A percentile compares a stretch with the other conserved stretches of the same genome.
Conservation (phyloP, 225 moss, liverwort and hornwort genomes). For the Physcomitrellopsis africana region DNA sequence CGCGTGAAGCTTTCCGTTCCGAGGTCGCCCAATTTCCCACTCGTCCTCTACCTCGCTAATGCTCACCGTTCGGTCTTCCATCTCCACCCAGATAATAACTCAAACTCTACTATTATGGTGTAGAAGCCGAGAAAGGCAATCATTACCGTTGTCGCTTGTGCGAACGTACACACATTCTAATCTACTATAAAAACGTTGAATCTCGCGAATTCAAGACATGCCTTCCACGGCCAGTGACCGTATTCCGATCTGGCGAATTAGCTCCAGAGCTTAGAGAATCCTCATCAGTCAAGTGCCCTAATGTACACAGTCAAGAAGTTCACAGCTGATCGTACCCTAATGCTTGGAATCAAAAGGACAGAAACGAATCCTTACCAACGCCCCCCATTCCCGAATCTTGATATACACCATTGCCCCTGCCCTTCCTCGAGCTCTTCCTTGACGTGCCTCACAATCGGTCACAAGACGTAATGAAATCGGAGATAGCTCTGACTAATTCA, state of each 20-base stretch:
- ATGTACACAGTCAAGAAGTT: no score
- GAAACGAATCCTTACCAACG: no score
- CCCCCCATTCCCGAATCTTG: no score
- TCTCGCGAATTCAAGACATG: conserved; percentile 11
- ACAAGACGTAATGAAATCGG: no score
- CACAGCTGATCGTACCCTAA: no score
- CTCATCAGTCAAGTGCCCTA: no score
- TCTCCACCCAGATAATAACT: conserved; percentile 26
- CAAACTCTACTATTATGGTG: conserved; percentile 14
- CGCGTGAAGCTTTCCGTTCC: conserved; percentile 38
- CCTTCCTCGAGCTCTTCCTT: no score
- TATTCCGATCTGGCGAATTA: not conserved
- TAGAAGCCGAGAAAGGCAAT: not conserved
- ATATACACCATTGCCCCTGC: no score
- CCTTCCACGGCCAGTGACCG: conserved; percentile 15
- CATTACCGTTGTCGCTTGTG: not conserved
- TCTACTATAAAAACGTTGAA: not conserved
- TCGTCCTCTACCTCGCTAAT: conserved; percentile 32
- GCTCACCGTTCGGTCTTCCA: conserved; percentile 33
- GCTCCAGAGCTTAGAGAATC: no score
- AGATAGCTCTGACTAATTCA: no score
- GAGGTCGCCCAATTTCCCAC: conserved; percentile 53
- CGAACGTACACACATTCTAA: conserved; percentile 3
- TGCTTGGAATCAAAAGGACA: no score
- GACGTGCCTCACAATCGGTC: no score